Base-by-base conservation (phyloP, 2,329 filamentous ascomycete genomes). In the Neurospora sp. region DNA sequence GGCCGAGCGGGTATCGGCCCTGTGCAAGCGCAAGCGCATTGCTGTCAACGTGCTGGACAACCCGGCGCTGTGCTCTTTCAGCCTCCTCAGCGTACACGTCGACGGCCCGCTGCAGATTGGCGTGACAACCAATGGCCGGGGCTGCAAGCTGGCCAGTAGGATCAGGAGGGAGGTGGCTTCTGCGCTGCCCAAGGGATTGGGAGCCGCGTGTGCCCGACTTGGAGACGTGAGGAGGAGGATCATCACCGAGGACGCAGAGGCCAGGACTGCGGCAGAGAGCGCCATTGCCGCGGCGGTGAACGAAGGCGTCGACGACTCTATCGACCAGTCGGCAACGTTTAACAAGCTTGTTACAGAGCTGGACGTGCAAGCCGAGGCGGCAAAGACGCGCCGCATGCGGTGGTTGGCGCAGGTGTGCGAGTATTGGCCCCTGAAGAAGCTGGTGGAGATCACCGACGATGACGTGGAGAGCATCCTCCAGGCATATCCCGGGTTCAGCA, bases 341-440 rank as follows among this genome's bases (percentile, higher is more conserved):
- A 99, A 99, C 79, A 89, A 87, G 71, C 84, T 99, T 4, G 86
- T 98, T 6, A 87, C 85, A 0, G 89, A 92, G 66, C 88, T 89
- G 65, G 92, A 96, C 76, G 52, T 62, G 52, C 52, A 62, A 17
- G 81, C 87, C 0, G 90, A 91, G 71, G 90, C 90, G 3, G 87
- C 89, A 17, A 93, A 93, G 77, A 93, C 87, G 28, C 85, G 95
- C 71, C 87, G 96, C 68, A 94, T 97, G 84, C 88, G 96, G 70
- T 99, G 96, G 96, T 84, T 99, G 1, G 88, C 91, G 23, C 96
- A 99, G 78, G 93, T 99, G 68, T 99, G 96, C 84, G 96, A 99
- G 82, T 99, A 99, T 81, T 99, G 96, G 96, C 94, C 96, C 1
- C 84, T 99, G 36, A 89, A 89, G 73, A 88, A 92, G 19, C 86